These are phyloP conservation scores for Colletotrichum phormii DNA, from an alignment of 2,329 filamentous ascomycete genomes.

Conservation along the genomic window DNA sequence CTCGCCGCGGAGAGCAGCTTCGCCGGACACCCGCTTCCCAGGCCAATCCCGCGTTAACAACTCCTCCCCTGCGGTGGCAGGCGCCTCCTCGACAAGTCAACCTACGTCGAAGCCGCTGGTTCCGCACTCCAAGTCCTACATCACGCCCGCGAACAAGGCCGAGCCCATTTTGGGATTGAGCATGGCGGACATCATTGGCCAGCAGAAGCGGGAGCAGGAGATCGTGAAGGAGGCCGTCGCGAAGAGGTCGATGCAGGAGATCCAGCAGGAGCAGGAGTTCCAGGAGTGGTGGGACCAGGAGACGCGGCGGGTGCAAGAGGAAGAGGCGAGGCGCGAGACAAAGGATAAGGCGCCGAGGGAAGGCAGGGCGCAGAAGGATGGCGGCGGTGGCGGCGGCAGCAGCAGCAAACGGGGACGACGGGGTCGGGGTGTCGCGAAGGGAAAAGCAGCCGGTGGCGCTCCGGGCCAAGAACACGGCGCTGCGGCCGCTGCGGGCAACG, in stretches of 20 bases:
- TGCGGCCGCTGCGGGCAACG: not conserved
- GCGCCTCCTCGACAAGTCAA: slow-evolving; percentile 43
- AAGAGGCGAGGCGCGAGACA: slow-evolving; percentile 59
- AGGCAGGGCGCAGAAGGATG: slow-evolving; percentile 44
- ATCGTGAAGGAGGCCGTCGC: slow-evolving; percentile 84
- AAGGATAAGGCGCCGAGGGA: slow-evolving; percentile 56
- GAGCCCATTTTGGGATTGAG: slow-evolving; percentile 77
- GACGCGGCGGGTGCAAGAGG: slow-evolving; percentile 76
- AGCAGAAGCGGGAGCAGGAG: slow-evolving; percentile 88
- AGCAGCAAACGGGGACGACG: slow-evolving; percentile 29
- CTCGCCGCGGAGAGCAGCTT: slow-evolving; percentile 62
- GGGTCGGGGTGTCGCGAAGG: slow-evolving; percentile 44
- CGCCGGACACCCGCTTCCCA: slow-evolving; percentile 72
- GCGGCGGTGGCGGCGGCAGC: too few species aligned
- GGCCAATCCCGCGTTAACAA: slow-evolving; percentile 62
- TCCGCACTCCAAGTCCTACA: slow-evolving; percentile 72
- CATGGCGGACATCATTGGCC: slow-evolving; percentile 88
- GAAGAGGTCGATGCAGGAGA: slow-evolving; percentile 91
- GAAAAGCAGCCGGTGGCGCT: not conserved
- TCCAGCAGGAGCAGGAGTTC: slow-evolving; percentile 96
- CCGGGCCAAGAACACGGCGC: slow-evolving; percentile 1
- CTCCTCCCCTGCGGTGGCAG: slow-evolving; percentile 45
- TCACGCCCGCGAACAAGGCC: slow-evolving; percentile 66
- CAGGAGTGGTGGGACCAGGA: slow-evolving; percentile 97
- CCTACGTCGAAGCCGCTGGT: slow-evolving; percentile 56